Evolutionary conservation across 1,284 basidiomycete genomes (phyloP), one percentile per base, ranked within the genome.

Genomic region (Trametes sp.): DNA sequence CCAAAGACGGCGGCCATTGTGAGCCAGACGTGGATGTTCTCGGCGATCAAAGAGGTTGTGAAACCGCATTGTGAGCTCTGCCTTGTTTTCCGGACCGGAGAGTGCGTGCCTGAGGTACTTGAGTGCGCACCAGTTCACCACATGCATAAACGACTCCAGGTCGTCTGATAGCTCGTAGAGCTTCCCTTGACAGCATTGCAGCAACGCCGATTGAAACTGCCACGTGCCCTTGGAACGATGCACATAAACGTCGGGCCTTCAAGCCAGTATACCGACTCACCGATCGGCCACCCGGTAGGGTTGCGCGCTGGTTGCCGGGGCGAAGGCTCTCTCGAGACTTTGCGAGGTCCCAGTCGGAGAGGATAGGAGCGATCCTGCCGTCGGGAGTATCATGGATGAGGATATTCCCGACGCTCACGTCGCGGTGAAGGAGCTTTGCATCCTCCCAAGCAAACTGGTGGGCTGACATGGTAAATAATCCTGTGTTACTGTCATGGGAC

Each of bases 141-240:
- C 49, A 16, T 66, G 64, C 4, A 65, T 33, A 23, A 68, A 65
- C 5, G 64, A 64, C 50, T 68, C 67, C 2, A 66, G 45, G 31
- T 68, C 67, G 35, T 68, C 67, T 13, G 59, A 57, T 9, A 60
- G 24, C 23, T 52, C 50, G 45, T 66, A 56, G 1, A 58, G 59
- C 31, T 59, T 66, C 16, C 29, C 24, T 2, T 63, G 66, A 24
- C 33, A 58, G 33, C 19, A 28, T 8, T 62, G 54, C 8, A 41
- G n/a, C 19, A 60, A 14, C 1, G 64, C 64, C 1, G 67, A 68
- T 9, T 53, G 45, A 28, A 60, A 65, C 6, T 57, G 57, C 67
- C 67, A 65, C 0, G 67, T 68, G 1, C 67, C 64, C 67, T 42
- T 10, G 9, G 4, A 16, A 16, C 4, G 16, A 38, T 16, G 16